Percentiles rank a stretch among this genome's conserved stretches.
Evolutionary conservation across 495 filamentous ascomycete genomes (phyloP).

Genomic region (Penicillium bovifimosum): DNA sequence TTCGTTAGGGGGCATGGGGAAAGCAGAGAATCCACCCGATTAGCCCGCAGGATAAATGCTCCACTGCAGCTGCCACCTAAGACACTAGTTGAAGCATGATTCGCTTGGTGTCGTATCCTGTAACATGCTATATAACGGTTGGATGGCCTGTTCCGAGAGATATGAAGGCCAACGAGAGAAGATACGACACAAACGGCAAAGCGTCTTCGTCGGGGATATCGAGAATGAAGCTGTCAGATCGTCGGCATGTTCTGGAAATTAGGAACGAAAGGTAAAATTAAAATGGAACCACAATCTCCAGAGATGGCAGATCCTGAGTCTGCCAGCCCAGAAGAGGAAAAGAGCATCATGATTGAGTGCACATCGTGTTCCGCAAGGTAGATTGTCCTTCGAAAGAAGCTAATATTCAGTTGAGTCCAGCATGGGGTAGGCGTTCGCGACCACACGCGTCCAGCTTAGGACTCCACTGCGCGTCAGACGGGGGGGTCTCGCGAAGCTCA

Average conservation of each 20-base stretch:
- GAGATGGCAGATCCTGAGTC: background rate
- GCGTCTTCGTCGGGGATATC: too few species aligned
- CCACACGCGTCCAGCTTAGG: constrained; percentile 6
- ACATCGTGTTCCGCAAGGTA: too few species aligned
- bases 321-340: background rate
- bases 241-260: background rate
- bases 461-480: constrained; percentile 15
- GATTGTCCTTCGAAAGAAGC: too few species aligned
- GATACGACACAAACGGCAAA: too few species aligned
- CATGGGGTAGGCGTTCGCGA: constrained; percentile 18
- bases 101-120: background rate
- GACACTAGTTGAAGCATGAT: constrained; percentile 14
- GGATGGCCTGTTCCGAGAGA: background rate
- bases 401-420: background rate
- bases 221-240: too few species aligned
- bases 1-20: constrained; percentile 39
- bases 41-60: constrained; percentile 29
- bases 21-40: constrained; percentile 32
- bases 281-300: background rate
- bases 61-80: constrained; percentile 34
- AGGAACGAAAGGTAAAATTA: constrained; percentile 6
- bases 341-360: background rate
- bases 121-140: background rate
- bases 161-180: too few species aligned
- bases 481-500: constrained; percentile 14